Base-by-base conservation (phyloP, 1,139 yeast genomes). In the Blastobotrys persicus region DNA sequence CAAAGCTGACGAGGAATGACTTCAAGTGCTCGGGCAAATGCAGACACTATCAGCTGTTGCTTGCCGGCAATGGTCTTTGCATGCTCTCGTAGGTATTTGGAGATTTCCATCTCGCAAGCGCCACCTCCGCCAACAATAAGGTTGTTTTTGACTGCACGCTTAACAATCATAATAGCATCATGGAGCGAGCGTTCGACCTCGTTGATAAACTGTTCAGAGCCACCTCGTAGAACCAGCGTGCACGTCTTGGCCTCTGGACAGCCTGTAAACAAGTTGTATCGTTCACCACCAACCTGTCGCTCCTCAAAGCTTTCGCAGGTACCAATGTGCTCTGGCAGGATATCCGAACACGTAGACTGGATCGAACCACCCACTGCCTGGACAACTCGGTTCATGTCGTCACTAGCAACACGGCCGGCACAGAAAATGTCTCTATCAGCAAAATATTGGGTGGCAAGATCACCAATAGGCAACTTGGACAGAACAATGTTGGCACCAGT, bases 41-140 rank as follows among this genome's bases (percentile, higher is more conserved):
- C 96, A 51, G 85, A 82, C 54, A 92, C 85, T 53, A 92, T 81
- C 58, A 92, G 74, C 73, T 92, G 99, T 69, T 91, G 97, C 71
- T 92, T 92, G 42, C 98, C 98, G 17, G 96, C 88, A 62, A 92
- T 86, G 11, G 89, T 79, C 64, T 84, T 83, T 17, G 97, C 84
- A 63, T 83, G 80, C 59, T 88, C 97, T 63, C 98, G 80, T 60
- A 94, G 77, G 66, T 85, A 81, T 66, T 83, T 88, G 39, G 98
- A 89, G 45, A 94, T 67, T 67, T 92, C 98, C 98, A 92, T 94
- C 69, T 92, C 98, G 57, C 91, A 86, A 42, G 99, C 99, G 55
- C 99, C 99, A 57, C 99, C 99, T 52, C 99, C 99, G 13, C 96
- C 98, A 53, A 92, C 98, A 57, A 94, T 83, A 32, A 80, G 74